Base-by-base conservation (phyloP, 1,284 basidiomycete species). In the Fomitopsis betulina region DNA sequence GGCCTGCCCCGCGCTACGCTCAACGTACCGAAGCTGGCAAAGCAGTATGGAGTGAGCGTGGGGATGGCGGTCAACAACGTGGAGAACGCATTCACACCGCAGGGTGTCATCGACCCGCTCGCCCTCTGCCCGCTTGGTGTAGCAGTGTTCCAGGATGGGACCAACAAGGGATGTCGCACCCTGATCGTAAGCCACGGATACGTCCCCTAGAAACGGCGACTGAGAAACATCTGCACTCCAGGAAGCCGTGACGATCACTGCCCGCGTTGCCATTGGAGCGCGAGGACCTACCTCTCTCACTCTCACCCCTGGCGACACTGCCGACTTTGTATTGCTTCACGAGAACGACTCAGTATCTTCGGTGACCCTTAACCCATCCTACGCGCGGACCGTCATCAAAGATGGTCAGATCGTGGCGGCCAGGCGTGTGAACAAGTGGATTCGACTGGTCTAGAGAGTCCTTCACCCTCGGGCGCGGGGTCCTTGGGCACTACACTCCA, bases 11-110 rank as follows among this genome's bases (percentile, higher is more conserved):
- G 83, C 59, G 74, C 81, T 55, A 83, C 84, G 27, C 75, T 87
- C 47, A 75, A 81, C 56, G 79, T 83, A 47, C 77, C 80, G 25
- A 69, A 75, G 56, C 69, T 84, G 43, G 71, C 72, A 57, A 70
- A 70, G 58, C 71, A 78, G 53, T 76, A 79, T 65, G 75, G 76
- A 12, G 61, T 86, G 35, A 70, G 76, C 50, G 70, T 82, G 50
- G 82, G 81, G 54, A 78, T 86, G 76, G 74, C 79, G 55, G 80
- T 86, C 30, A 86, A 86, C 67, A 86, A 86, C 65, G 77, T 85
- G 60, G 80, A 79, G 62, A 88, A 87, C 64, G 81, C 83, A 30
- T 87, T 87, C 67, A 87, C 82, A 51, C 85, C 85, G 32, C 85
- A 86, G 69, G 85, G 85, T 53, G 78, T 76, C 30, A 66, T 81